Percentiles rank a stretch among this genome's conserved stretches.
Conservation (phyloP, 1,284 basidiomycete genomes). For the Tilletia walkeri region DNA sequence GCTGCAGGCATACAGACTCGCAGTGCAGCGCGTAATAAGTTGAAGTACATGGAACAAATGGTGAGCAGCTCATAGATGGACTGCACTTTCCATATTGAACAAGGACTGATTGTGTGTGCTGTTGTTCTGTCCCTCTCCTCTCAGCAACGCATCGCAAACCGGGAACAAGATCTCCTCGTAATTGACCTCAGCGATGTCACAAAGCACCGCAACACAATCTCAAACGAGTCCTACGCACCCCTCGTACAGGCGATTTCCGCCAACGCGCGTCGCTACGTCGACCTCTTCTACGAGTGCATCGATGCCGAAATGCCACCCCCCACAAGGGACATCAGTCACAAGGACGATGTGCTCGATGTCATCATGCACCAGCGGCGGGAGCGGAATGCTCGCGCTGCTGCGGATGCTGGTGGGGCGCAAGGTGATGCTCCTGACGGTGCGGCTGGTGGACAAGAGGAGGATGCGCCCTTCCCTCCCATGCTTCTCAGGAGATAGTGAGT, state of each 20-base stretch:
- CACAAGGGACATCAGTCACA: conserved; percentile 71
- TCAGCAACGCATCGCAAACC: conserved; percentile 86
- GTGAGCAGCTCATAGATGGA: conserved; percentile 60
- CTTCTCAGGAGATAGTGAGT: conserved; percentile 90
- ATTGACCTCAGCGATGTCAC: conserved; percentile 79
- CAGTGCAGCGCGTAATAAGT: conserved; percentile 26
- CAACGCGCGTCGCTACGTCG: conserved; percentile 87
- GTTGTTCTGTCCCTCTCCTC: neutral
- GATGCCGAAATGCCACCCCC: conserved; percentile 70
- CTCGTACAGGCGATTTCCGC: conserved; percentile 63
- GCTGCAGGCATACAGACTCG: conserved; percentile 13
- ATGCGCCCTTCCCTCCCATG: conserved; percentile 66
- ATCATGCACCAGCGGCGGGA: conserved; percentile 76
- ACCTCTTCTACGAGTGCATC: conserved; percentile 83
- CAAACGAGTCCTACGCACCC: conserved; percentile 5
- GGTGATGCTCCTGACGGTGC: conserved; percentile 52
- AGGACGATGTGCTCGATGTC: conserved; percentile 62
- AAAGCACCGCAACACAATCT: conserved; percentile 60
- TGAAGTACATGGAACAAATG: conserved; percentile 87
- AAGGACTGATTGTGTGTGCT: neutral
- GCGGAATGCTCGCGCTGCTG: conserved; percentile 75
- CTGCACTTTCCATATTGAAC: neutral
- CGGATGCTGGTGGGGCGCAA: conserved; percentile 57
- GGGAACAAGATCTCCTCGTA: conserved; percentile 78
- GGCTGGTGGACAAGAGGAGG: conserved; percentile 32